Base-by-base conservation (phyloP, 225 moss, liverwort and hornwort species). In the Polytrichum commune region DNA sequence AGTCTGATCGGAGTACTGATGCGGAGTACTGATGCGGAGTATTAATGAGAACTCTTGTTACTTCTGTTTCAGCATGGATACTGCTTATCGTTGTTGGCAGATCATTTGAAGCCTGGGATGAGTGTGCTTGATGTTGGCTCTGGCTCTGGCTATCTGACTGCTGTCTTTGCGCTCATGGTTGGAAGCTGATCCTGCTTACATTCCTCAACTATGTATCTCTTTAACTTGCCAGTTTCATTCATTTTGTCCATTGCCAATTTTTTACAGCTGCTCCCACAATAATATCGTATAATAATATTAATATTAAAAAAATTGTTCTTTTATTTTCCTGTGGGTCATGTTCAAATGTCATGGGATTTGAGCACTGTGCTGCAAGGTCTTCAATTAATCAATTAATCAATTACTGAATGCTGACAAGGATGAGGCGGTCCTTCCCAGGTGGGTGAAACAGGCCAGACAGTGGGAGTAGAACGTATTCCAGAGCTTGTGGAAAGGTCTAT, bases 81-180 rank as follows among this genome's bases (percentile, higher is more conserved):
- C 69, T 89, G 89, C 56, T 81, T 89, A 64, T 83, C 89, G 1
- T 73, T 86, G 54, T 73, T 89, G 54, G 83, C 86, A 67, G 75
- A 83, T 68, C 74, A 86, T 70, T 58, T 83, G 72, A 86, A 86
- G 81, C 81, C 83, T 27, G 86, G 89, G 27, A 81, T 82, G 81
- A 71, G 74, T 70, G 88, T 88, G 6, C 80, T 84, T 5, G 84
- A 84, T 65, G 82, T 84, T 38, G 84, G 88, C 25, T 84, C 88
- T 76, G 85, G 89, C 55, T 89, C 89, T 27, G 89, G 89, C 62
- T 89, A 89, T 62, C 70, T 89, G 74, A 89, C 85, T 60, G 85
- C 85, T 30, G 70, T 89, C 19, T 85, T 85, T 71, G 78, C 74
- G 8, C 71, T 83, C 26, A 85, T 89, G 89, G 89, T 68, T 68